Evolutionary conservation across 2,329 filamentous ascomycete species (phyloP), one percentile per base, ranked within the genome.

Genomic region (Rhytidhysteron rufulum): DNA sequence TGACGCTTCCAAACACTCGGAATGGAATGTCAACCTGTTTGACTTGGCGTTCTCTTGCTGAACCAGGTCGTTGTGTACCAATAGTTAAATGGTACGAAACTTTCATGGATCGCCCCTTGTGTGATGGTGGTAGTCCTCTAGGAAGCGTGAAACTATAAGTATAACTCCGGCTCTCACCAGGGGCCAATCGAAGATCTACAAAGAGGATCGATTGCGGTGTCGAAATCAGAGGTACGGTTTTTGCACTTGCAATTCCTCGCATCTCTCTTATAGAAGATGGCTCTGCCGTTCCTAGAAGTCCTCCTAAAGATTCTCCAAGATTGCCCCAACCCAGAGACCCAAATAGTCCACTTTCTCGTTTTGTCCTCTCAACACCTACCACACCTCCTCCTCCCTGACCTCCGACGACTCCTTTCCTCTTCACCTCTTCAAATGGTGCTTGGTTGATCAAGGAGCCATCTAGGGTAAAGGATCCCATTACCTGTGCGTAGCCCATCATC

Each of bases 401-500:
- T 35, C 88, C 88, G 4, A 95, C 80, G 5, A 95, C 88, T 2
- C 87, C 90, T 67, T 95, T 96, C 43, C 90, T 80, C 65, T 98
- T 98, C 29, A 97, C 90, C 55, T 94, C 88, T 59, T 98, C 93
- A 55, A 98, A 98, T 0, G 87, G 87, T 0, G 82, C 82, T 29
- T 94, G 82, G 54, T 94, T 91, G 44, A 98, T 82, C 17, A 98
- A 71, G 2, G 93, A 95, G 1, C 89, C 89, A 58, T 98, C 93
- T 5, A 98, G 70, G 0, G 83, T 88, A 54, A 98, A 98, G 0
- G 87, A 90, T 4, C 93, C 93, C 64, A 88, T 86, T 2, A 97
- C 80, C 55, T 98, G 93, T 3, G 88, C 91, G 66, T 95, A 98
- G 0, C 90, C 93, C 93, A 98, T 98, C 82, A 98, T 94, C 39